Conservation (phyloP, 2,329 filamentous ascomycete species). For the Colletotrichum godetiae region DNA sequence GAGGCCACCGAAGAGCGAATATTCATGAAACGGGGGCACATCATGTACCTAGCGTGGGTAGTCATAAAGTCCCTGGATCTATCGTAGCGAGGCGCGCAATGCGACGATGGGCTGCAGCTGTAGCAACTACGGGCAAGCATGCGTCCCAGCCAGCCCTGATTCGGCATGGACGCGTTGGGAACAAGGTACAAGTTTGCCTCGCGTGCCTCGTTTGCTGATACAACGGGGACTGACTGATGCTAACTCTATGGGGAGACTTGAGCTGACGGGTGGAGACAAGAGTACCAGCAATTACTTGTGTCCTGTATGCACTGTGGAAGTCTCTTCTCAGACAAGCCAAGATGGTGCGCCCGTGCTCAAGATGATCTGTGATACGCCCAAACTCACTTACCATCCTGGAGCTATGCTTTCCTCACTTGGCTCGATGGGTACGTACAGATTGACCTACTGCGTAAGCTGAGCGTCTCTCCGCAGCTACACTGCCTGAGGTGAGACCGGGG, state of each 20-base stretch:
- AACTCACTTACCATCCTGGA: neutral
- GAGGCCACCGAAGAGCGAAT: neutral
- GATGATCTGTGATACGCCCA: neutral
- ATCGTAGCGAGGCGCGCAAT: constrained; percentile 2
- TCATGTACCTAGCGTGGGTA: neutral
- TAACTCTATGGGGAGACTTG: neutral
- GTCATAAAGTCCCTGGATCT: neutral
- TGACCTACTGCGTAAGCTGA: neutral
- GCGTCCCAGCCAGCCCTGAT: constrained; percentile 10
- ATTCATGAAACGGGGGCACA: neutral
- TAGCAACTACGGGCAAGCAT: constrained; percentile 21
- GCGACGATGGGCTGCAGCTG: constrained; percentile 17
- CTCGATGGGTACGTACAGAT: neutral
- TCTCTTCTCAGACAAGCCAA: neutral
- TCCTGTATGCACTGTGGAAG: neutral
- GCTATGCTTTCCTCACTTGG: no score
- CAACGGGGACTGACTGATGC: neutral
- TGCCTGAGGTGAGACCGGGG: constrained; percentile 1
- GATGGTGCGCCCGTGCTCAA: neutral
- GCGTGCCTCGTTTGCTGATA: neutral
- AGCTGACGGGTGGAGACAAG: neutral
- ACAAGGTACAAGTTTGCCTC: neutral
- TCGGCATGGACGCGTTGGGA: constrained; percentile 8
- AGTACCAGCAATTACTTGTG: neutral
- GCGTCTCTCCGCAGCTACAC: constrained; percentile 22